Percentiles rank a stretch among this genome's conserved stretches.
Conservation (phyloP, 2,329 filamentous ascomycete genomes). For the Fusarium sp. region DNA sequence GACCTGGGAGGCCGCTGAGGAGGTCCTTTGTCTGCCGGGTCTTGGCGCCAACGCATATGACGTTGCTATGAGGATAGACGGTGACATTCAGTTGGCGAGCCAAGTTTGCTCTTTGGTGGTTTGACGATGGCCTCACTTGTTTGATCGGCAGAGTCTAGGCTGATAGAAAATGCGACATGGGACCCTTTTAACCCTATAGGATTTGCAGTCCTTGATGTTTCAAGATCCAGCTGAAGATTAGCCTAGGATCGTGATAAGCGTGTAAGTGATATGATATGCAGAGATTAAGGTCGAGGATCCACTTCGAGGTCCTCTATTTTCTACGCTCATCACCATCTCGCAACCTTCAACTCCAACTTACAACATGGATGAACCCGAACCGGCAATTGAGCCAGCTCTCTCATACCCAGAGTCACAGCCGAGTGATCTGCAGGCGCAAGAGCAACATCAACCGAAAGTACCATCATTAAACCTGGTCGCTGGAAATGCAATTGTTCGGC, state of each 20-base stretch:
- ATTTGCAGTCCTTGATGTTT: neutral
- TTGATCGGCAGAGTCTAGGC: slow-evolving; percentile 16
- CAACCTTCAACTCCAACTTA: slow-evolving; percentile 37
- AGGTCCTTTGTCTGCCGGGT: slow-evolving; percentile 15
- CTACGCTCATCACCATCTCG: slow-evolving; percentile 34
- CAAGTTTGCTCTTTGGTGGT: neutral
- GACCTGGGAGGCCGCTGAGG: slow-evolving; percentile 33
- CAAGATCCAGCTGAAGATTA: slow-evolving; percentile 8
- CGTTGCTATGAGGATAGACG: slow-evolving; percentile 23
- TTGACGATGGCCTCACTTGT: slow-evolving; percentile 33
- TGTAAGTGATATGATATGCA: slow-evolving; percentile 25
- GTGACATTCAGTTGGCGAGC: slow-evolving; percentile 9
- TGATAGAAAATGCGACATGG: neutral
- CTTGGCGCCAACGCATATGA: slow-evolving; percentile 38
- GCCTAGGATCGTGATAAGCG: slow-evolving; percentile 23
- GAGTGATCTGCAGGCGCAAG: slow-evolving; percentile 12
- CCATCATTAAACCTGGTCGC: slow-evolving; percentile 42
- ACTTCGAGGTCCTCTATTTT: slow-evolving; percentile 34
- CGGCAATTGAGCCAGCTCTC: slow-evolving; percentile 16
- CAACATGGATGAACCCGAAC: slow-evolving; percentile 40
- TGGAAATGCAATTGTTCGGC: slow-evolving; percentile 26
- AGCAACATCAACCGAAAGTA: slow-evolving; percentile 1
- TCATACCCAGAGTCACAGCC: neutral
- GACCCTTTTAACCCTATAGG: neutral
- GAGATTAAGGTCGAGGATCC: slow-evolving; percentile 13